Percentiles rank a stretch among this genome's conserved stretches.
Conservation (phyloP, 164 flowering plant species). For the Buxus sempervirens region DNA sequence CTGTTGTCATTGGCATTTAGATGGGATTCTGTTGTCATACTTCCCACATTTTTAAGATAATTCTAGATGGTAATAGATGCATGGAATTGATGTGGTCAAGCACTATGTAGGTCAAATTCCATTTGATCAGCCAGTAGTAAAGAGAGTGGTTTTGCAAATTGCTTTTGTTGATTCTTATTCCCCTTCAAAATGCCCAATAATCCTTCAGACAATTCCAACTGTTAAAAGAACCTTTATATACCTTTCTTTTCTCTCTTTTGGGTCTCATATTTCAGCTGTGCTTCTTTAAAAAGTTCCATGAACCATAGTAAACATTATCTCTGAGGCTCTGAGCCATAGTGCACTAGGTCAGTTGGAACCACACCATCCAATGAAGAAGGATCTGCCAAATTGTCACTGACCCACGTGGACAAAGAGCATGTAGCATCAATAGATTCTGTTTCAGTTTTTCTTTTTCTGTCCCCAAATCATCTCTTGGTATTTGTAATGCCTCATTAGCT, state of each 20-base stretch:
- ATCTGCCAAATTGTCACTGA: neutral
- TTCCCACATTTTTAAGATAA: no score
- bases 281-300: neutral
- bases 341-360: slow-evolving; percentile 7
- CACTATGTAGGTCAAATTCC: neutral
- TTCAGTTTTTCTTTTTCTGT: neutral
- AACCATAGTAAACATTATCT: no score
- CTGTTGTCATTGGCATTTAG: no score
- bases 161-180: neutral
- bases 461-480: neutral
- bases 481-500: neutral
- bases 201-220: neutral
- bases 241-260: neutral
- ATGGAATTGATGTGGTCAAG: neutral
- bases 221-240: no score
- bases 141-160: neutral
- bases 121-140: neutral
- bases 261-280: slow-evolving; percentile 2
- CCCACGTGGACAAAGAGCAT: neutral
- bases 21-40: no score
- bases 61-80: neutral
- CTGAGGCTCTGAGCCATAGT: neutral
- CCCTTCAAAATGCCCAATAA: neutral
- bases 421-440: neutral
- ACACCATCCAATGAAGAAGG: no score